phyloP scores from a whole-genome alignment of 1,284 basidiomycete genomes.

The Melampsora larici-populina region DNA sequence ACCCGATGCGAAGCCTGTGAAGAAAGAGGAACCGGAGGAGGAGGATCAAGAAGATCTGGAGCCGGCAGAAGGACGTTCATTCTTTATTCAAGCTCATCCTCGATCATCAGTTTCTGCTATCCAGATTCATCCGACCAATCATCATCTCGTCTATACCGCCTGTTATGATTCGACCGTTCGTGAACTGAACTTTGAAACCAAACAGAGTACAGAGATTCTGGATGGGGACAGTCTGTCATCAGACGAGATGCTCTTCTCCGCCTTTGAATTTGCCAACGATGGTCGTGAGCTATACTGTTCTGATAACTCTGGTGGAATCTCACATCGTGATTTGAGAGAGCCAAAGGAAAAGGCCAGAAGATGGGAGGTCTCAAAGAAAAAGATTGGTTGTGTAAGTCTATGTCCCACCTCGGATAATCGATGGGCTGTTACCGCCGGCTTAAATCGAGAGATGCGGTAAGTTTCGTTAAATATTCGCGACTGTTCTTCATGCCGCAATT shows the following conservation, averaged over 20 bases:
- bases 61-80: neutral
- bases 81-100: slow-evolving; percentile 37
- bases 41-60: slow-evolving; percentile 10
- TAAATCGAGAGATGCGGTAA: slow-evolving; percentile 40
- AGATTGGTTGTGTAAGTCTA: slow-evolving; percentile 36
- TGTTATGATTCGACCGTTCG: slow-evolving; percentile 35
- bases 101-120: slow-evolving; percentile 32
- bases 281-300: slow-evolving; percentile 26
- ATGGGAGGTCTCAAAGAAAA: slow-evolving; percentile 27
- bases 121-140: slow-evolving; percentile 12
- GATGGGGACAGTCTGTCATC: neutral
- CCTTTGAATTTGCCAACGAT: slow-evolving; percentile 35
- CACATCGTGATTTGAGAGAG: slow-evolving; percentile 28
- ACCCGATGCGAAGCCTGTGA: slow-evolving; percentile 19
- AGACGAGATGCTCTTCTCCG: slow-evolving; percentile 19
- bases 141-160: slow-evolving; percentile 21
- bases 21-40: slow-evolving; percentile 4
- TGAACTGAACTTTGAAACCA: slow-evolving; percentile 31
- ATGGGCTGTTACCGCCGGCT: slow-evolving; percentile 32
- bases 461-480: neutral
- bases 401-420: slow-evolving; percentile 23
- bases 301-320: slow-evolving; percentile 32
- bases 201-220: slow-evolving; percentile 34
- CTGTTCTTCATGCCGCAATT: too few relatives aligned
- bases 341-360: slow-evolving; percentile 13